These are phyloP conservation scores for Comarum palustre DNA, from an alignment of 306 rosid genomes.

Conservation along the genomic window DNA sequence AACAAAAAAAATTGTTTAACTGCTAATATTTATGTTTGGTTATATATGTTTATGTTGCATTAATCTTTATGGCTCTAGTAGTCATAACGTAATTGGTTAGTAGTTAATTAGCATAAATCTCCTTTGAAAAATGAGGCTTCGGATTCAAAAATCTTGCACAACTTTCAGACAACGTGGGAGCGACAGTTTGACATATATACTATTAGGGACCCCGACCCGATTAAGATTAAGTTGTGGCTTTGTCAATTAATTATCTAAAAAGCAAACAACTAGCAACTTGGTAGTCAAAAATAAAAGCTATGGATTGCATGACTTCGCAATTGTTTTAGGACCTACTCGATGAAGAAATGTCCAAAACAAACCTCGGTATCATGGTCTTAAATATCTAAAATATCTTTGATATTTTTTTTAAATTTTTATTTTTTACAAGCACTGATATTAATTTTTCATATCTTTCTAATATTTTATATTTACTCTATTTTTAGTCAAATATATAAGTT, in stretches of 20 bases:
- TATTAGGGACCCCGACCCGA: not conserved
- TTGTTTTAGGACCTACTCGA: not conserved
- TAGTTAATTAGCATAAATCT: not conserved
- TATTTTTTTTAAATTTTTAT: no score
- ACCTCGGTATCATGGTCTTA: no score
- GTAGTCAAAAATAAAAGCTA: conserved; percentile 2
- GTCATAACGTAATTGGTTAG: not conserved
- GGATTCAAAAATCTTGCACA: not conserved
- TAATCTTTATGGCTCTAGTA: not conserved
- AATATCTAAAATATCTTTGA: no score
- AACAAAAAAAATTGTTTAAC: no score
- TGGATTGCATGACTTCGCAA: not conserved
- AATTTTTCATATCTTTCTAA: no score
- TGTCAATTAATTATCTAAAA: not conserved
- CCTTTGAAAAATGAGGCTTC: not conserved
- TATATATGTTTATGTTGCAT: not conserved
- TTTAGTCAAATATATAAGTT: no score
- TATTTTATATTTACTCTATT: no score
- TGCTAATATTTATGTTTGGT: no score
- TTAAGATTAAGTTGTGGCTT: not conserved
- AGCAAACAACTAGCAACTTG: not conserved
- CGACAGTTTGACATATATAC: not conserved
- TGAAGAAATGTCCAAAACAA: not conserved
- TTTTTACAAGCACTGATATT: no score
- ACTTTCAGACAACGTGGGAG: not conserved